Evolutionary conservation across 1,284 basidiomycete species (phyloP).

Genomic region (Ceratobasidium sp.): DNA sequence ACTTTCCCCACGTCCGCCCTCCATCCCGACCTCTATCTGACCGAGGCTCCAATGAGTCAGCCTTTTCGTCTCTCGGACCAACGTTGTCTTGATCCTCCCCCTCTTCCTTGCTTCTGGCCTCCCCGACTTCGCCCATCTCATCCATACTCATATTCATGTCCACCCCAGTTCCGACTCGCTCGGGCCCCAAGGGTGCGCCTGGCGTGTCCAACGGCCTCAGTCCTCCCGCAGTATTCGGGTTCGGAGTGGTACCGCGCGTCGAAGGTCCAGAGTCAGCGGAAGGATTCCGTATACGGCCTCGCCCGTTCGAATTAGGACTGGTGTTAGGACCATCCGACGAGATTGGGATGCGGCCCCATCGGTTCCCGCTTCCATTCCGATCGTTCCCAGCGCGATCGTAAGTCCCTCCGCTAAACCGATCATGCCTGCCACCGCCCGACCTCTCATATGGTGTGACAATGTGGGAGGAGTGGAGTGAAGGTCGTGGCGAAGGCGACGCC

Average conservation of each 20-base stretch:
- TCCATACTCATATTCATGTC: neutral
- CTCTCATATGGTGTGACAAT: neutral
- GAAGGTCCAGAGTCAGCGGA: neutral
- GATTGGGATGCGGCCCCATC: neutral
- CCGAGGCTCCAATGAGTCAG: too few relatives aligned
- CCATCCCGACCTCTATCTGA: neutral
- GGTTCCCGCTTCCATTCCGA: neutral
- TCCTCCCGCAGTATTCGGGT: neutral
- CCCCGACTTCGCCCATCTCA: neutral
- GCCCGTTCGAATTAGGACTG: neutral
- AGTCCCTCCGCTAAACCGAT: neutral
- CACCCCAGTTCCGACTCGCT: conserved; percentile 27
- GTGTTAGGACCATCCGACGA: too few relatives aligned
- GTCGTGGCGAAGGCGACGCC: neutral
- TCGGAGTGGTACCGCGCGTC: neutral
- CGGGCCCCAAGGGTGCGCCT: neutral
- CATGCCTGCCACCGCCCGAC: too few relatives aligned
- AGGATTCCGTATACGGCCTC: conserved; percentile 11
- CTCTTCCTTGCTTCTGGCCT: neutral
- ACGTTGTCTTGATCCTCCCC: too few relatives aligned
- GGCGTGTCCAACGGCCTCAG: conserved; percentile 26
- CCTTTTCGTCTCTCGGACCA: too few relatives aligned
- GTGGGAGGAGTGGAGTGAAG: neutral
- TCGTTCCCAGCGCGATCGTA: neutral
- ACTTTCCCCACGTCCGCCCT: neutral